Percentiles rank a stretch among this genome's conserved stretches.
Conservation (phyloP, 768 basidiomycete genomes). For the Lactarius evosmus region DNA sequence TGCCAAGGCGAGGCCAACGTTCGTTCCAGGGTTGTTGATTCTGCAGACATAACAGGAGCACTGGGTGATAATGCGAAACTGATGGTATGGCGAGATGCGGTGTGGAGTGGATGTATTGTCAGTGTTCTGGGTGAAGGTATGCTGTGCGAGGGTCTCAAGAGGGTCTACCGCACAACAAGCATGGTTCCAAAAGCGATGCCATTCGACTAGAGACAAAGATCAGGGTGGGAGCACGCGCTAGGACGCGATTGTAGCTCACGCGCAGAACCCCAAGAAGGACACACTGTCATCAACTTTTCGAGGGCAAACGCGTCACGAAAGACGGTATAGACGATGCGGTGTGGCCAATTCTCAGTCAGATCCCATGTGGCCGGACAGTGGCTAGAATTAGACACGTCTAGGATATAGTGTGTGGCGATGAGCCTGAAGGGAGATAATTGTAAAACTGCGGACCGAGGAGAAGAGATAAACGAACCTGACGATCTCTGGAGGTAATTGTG, state of each 20-base stretch:
- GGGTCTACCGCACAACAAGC: slow-evolving; percentile 62
- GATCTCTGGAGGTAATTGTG: slow-evolving; percentile 58
- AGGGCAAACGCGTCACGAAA: slow-evolving; percentile 42
- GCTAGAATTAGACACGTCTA: slow-evolving; percentile 42
- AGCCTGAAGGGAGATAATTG: slow-evolving; percentile 38
- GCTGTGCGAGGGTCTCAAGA: slow-evolving; percentile 49
- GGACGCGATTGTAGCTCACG: slow-evolving; percentile 22
- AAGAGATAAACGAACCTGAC: slow-evolving; percentile 41
- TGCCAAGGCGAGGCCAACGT: slow-evolving; percentile 48
- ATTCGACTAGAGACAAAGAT: slow-evolving; percentile 49
- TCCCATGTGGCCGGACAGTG: slow-evolving; percentile 51
- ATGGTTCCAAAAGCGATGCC: slow-evolving; percentile 68
- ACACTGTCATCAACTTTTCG: slow-evolving; percentile 27
- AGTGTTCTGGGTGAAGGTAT: slow-evolving; percentile 42
- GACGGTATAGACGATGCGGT: slow-evolving; percentile 56
- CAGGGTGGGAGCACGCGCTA: slow-evolving; percentile 27
- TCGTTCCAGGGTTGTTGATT: slow-evolving; percentile 55
- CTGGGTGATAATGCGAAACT: slow-evolving; percentile 56
- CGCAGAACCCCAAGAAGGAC: slow-evolving; percentile 27
- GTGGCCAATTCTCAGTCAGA: slow-evolving; percentile 54
- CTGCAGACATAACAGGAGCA: slow-evolving; percentile 66
- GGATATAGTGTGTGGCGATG: slow-evolving; percentile 57
- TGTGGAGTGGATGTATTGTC: slow-evolving; percentile 29
- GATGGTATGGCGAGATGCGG: slow-evolving; percentile 48
- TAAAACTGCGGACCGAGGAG: neutral